Evolutionary conservation across 2,329 filamentous ascomycete species (phyloP), one percentile per base, ranked within the genome.

Genomic region (Chrysosporium keratinophilum): DNA sequence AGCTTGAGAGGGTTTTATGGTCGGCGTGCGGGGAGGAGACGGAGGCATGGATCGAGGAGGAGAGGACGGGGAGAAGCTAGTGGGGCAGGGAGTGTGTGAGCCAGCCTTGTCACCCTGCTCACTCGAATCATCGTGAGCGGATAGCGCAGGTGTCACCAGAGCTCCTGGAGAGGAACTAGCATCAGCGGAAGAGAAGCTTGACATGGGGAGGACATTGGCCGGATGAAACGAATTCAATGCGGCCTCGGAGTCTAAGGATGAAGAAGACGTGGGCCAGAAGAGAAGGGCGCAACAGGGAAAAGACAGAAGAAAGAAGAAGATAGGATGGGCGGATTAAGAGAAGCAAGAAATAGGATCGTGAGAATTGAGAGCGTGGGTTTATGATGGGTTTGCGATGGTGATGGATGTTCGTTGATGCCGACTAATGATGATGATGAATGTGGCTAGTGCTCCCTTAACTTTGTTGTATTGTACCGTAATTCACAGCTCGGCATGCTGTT

Each of bases 121-220:
- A 58, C 55, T 64, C 62, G 57, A 69, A 67, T 68, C 65, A 69
- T 67, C 60, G 62, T 67, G 66, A 62, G 64, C 63, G 61, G 64
- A 64, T 37, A 65, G 54, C 62, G 65, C 69, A 70, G 69, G 67
- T 70, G 72, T 74, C 69, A 74, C 70, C 71, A 70, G 64, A 63
- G 69, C 62, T 64, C 62, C 62, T 64, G 69, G 64, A 63, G 66
- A 64, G 65, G 67, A 63, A 62, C 69, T 61, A 65, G 68, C 68
- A 62, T 68, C 61, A 64, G 67, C 70, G 65, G 69, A 67, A 67
- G 68, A 65, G 67, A 68, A 67, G 55, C 65, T 73, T 71, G 74
- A 76, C 74, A 76, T 76, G 73, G 67, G 68, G 69, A 71, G 68
- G 65, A 74, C 74, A 76, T 76, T 73, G 70, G 72, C 57, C 45